Evolutionary conservation across 1,284 basidiomycete species (phyloP), one percentile per base, ranked within the genome.

Genomic region (Microbotryum saponariae): DNA sequence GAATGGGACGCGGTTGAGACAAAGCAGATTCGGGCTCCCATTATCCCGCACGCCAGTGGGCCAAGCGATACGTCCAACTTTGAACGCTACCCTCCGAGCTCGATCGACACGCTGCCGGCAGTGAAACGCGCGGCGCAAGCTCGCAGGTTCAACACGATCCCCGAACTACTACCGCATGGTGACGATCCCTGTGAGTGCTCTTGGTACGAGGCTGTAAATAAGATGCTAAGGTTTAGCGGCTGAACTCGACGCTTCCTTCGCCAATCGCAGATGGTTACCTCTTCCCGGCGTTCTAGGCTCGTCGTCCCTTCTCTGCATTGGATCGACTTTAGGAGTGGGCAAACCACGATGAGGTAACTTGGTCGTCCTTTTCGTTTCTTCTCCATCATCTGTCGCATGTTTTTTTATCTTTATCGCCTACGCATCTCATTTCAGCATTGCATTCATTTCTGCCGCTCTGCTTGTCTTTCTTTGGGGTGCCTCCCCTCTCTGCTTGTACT

Each of bases 11-110:
- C 65, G 4, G 67, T 74, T 20, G 56, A 58, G 25, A 52, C 65
- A 7, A 65, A 71, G 58, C 55, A 63, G 29, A 73, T 74, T 37
- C 59, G 60, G 7, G 73, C 73, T 8, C 73, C 73, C 4, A 73
- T 74, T 60, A 60, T 73, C 49, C 73, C 73, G 3, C 46, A 62
- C 16, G 66, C 70, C 27, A 48, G 51, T 20, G 55, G 53, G 2
- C 63, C 70, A 1, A 68, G 66, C 23, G 73, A 74, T 58, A 62
- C 63, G 18, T 66, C 68, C 48, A 73, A 74, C 48, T 74, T 73
- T 58, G 72, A 73, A 63, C 55, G 64, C 20, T 74, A 72, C 67
- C 71, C 71, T 0, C 51, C 57, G 37, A 62, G 63, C 14, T 51
- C 51, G 9, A 45, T 72, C 25, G 63, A 72, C 18, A 61, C 63